phyloP scores from a whole-genome alignment of 257 asterid species.

The Forsythia viridissima region DNA sequence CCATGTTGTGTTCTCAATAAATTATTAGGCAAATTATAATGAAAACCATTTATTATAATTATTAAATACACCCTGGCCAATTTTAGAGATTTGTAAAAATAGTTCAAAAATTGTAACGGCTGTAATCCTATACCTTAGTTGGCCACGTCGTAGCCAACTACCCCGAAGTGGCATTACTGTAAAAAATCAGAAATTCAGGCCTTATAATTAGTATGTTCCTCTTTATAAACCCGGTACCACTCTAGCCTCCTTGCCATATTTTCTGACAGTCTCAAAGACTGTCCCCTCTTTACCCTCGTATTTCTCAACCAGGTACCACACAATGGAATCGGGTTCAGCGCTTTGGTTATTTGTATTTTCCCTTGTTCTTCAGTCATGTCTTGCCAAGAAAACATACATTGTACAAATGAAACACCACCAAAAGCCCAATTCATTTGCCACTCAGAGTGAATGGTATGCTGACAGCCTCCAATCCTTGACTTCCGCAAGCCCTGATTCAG shows the following conservation, averaged over 20 bases:
- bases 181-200: conserved; percentile 1
- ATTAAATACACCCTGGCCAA: background rate
- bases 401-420: conserved; percentile 42
- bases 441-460: conserved; percentile 41
- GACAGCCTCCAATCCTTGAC: conserved; percentile 23
- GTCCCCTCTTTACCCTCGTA: background rate
- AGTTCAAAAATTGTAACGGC: background rate
- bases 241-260: conserved; percentile 9
- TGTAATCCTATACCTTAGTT: background rate
- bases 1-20: too few relatives aligned
- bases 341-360: conserved; percentile 17
- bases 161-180: conserved; percentile 24
- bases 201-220: background rate
- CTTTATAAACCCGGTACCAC: conserved; percentile 37
- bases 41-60: too few relatives aligned
- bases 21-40: too few relatives aligned
- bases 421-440: conserved; percentile 34
- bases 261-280: conserved; percentile 39
- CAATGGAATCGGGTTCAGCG: conserved; percentile 22
- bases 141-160: background rate
- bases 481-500: conserved; percentile 19
- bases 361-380: conserved; percentile 28
- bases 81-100: background rate
- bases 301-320: background rate
- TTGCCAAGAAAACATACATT: conserved; percentile 37